Evolutionary conservation across 2,329 filamentous ascomycete genomes (phyloP).

Genomic region (Aaosphaeria pasadenensis): DNA sequence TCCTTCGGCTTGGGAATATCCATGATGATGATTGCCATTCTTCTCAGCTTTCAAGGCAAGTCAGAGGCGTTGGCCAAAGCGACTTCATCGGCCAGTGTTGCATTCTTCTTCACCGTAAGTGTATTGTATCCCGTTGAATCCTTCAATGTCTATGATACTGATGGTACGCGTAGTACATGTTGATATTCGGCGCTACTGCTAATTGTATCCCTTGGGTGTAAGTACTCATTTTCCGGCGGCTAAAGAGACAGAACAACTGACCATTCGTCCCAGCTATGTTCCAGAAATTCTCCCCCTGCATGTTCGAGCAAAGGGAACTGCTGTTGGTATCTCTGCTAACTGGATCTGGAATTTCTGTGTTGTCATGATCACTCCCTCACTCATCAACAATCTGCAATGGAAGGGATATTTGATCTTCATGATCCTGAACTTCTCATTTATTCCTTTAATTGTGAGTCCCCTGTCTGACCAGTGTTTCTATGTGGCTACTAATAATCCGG

Average conservation of each 20-base stretch:
- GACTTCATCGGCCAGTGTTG: constrained; percentile 46
- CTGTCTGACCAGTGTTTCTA: not conserved
- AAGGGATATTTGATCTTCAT: constrained; percentile 55
- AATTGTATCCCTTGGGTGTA: constrained; percentile 28
- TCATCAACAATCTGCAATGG: constrained; percentile 49
- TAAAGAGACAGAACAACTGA: not conserved
- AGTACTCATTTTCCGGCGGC: not conserved
- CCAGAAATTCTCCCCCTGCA: constrained; percentile 52
- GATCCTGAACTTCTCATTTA: constrained; percentile 45
- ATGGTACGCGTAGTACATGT: constrained; percentile 31
- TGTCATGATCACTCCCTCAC: constrained; percentile 50
- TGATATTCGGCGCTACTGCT: constrained; percentile 43
- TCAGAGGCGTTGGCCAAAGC: constrained; percentile 22
- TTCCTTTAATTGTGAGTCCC: constrained; percentile 37
- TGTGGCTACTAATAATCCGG: not conserved
- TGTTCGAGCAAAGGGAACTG: constrained; percentile 49
- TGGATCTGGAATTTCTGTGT: constrained; percentile 52
- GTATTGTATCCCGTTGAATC: not conserved
- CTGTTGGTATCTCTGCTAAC: constrained; percentile 49
- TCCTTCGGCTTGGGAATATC: constrained; percentile 27
- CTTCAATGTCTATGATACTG: not conserved
- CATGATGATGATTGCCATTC: constrained; percentile 33
- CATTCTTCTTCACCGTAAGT: constrained; percentile 6
- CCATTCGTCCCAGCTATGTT: constrained; percentile 46
- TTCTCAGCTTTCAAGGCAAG: constrained; percentile 33